phyloP scores from a whole-genome alignment of 805 yeast genomes.

The Cyberlindnera xishuangbannaensis region DNA sequence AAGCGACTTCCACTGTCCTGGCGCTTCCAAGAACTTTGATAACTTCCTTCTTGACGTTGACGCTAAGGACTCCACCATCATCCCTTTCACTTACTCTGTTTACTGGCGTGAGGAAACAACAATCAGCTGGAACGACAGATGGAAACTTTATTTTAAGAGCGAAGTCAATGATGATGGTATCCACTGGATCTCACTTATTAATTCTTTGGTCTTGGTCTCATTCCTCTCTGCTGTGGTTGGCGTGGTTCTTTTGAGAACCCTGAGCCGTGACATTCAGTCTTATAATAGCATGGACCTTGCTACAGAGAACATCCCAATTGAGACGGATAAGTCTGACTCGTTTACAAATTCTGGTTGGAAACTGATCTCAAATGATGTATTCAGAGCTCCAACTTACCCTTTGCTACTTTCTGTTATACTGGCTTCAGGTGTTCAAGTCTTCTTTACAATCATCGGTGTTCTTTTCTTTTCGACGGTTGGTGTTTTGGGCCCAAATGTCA shows the following conservation, averaged over 20 bases:
- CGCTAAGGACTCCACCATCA: constrained; percentile 33
- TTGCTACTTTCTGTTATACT: constrained; percentile 48
- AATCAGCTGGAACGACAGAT: constrained; percentile 60
- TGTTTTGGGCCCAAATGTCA: constrained; percentile 55
- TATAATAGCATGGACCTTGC: constrained; percentile 26
- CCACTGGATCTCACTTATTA: constrained; percentile 75
- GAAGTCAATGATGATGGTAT: constrained; percentile 46
- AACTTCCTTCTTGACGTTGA: constrained; percentile 48
- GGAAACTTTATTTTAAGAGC: constrained; percentile 64
- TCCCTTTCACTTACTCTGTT: constrained; percentile 81
- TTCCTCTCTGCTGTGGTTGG: constrained; percentile 62
- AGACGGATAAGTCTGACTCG: constrained; percentile 23
- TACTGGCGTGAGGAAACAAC: constrained; percentile 81
- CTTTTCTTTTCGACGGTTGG: constrained; percentile 53
- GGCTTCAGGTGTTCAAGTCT: constrained; percentile 71
- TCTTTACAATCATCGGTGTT: constrained; percentile 59
- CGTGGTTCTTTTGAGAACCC: constrained; percentile 50
- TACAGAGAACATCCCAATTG: constrained; percentile 21
- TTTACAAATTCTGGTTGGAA: constrained; percentile 44
- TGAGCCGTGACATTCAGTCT: constrained; percentile 43
- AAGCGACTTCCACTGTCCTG: constrained; percentile 63
- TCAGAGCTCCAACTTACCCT: constrained; percentile 44
- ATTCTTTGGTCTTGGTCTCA: constrained; percentile 60
- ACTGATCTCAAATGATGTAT: constrained; percentile 46
- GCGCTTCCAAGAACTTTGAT: constrained; percentile 54